Percentiles rank a stretch among this genome's conserved stretches.
phyloP scores from a whole-genome alignment of 495 filamentous ascomycete species.

The Hypomontagnella submonticulosa region DNA sequence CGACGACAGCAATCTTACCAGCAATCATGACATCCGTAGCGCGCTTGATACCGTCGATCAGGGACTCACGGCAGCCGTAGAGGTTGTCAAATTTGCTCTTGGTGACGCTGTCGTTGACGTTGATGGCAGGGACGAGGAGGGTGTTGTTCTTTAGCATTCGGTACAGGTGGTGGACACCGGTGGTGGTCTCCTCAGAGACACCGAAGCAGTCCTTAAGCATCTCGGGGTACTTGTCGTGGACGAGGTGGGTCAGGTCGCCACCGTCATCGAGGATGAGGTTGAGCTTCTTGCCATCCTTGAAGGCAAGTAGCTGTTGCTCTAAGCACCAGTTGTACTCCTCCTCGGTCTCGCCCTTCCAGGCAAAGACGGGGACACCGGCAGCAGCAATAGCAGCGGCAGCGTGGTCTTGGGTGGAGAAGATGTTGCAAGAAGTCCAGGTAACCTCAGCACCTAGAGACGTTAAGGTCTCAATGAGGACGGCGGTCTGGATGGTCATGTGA shows the following conservation, averaged over 20 bases:
- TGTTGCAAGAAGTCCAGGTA: constrained; percentile 98
- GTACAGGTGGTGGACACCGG: constrained; percentile 99
- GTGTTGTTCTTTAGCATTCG: constrained; percentile 92
- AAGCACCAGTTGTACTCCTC: constrained; percentile 99
- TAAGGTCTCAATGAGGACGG: constrained; percentile 98
- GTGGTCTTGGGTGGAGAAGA: constrained; percentile 99
- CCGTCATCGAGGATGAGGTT: constrained; percentile 99
- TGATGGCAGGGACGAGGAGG: constrained; percentile 95
- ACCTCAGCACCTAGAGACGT: constrained; percentile 93
- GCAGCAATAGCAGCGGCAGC: constrained; percentile 97
- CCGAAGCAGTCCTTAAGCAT: constrained; percentile 97
- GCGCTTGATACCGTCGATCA: constrained; percentile 99
- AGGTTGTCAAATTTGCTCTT: constrained; percentile 99
- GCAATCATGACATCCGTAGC: constrained; percentile 99
- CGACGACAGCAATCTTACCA: constrained; percentile 96
- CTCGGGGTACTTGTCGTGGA: constrained; percentile 98
- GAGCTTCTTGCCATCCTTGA: constrained; percentile 95
- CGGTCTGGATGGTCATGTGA: constrained; percentile 99
- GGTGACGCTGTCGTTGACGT: constrained; percentile 99
- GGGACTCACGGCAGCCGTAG: constrained; percentile 98
- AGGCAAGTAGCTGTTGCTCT: constrained; percentile 95
- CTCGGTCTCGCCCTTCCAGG: constrained; percentile 99
- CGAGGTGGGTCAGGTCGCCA: constrained; percentile 94
- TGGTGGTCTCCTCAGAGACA: constrained; percentile 99
- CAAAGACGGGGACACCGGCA: constrained; percentile 93